Percentiles rank a stretch among this genome's conserved stretches.
These are phyloP conservation scores for Alternaria dauci DNA, from an alignment of 2,329 filamentous ascomycete species.

Conservation along the genomic window DNA sequence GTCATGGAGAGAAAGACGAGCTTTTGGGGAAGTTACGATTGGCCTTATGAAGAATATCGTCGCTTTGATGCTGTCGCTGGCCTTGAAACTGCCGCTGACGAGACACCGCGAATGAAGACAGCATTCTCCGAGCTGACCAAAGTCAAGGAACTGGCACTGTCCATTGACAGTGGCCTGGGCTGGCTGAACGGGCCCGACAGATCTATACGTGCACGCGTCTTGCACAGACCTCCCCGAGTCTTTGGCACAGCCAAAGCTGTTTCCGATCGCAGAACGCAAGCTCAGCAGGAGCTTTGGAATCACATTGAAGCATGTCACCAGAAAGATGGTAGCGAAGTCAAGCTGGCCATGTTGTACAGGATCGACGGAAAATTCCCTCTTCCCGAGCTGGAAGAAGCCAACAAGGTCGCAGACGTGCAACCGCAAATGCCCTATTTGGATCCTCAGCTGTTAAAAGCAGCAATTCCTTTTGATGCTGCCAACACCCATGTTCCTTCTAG, in stretches of 20 bases:
- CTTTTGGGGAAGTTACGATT: conserved; percentile 72
- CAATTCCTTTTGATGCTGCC: conserved; percentile 30
- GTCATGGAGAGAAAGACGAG: conserved; percentile 63
- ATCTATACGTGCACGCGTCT: conserved; percentile 58
- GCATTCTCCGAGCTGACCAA: conserved; percentile 66
- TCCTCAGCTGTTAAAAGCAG: conserved; percentile 38
- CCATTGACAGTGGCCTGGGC: conserved; percentile 72
- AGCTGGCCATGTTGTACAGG: conserved; percentile 40
- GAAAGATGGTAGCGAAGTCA: conserved; percentile 32
- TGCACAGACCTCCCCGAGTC: conserved; percentile 54
- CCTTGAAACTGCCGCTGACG: conserved; percentile 70
- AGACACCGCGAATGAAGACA: conserved; percentile 67
- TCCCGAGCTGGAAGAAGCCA: conserved; percentile 23
- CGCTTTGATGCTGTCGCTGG: conserved; percentile 67
- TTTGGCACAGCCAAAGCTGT: conserved; percentile 56
- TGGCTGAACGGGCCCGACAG: conserved; percentile 71
- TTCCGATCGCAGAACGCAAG: conserved; percentile 50
- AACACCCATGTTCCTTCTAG: conserved; percentile 28
- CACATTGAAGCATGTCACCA: conserved; percentile 36
- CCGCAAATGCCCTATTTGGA: conserved; percentile 44
- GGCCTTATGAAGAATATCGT: conserved; percentile 68
- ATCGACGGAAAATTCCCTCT: conserved; percentile 30
- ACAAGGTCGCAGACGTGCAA: conserved; percentile 25
- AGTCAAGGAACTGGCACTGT: conserved; percentile 71
- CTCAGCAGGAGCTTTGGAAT: conserved; percentile 50